Evolutionary conservation across 2,329 filamentous ascomycete species (phyloP), one percentile per base, ranked within the genome.

Genomic region (Xylaria sp.): DNA sequence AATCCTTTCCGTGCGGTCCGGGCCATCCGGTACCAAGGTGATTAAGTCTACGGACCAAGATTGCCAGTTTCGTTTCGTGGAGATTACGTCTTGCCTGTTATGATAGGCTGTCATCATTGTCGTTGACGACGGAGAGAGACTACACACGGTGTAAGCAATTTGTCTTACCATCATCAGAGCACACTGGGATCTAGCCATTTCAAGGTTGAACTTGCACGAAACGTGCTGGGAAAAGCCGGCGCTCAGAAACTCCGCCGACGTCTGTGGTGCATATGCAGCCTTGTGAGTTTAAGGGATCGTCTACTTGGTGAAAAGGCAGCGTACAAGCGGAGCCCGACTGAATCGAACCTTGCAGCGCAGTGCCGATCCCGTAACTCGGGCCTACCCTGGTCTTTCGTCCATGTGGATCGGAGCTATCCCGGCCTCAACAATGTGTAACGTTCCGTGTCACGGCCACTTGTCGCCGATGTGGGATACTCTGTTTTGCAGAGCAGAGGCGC

Each of bases 361-460:
- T 37, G 62, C 64, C 70, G 70, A 72, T 67, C 61, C 64, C 65
- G 54, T 50, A 63, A 64, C 54, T 62, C 65, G 67, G 70, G 58
- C 50, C 67, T 69, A 72, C 65, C 65, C 65, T 67, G 58, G 67
- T 41, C 69, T 58, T 63, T 66, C 31, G 44, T 37, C 39, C 20
- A 48, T 65, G 46, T 62, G 20, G 44, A 60, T 55, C 67, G 68
- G 60, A 68, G 60, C 58, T 23, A 56, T 61, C 59, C 70, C 68
- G 68, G 67, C 25, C 55, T 46, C 18, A 68, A 61, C 48, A 48
- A 51, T 44, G 50, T 69, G 70, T 60, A 72, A 65, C 70, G 65
- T 63, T 66, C 66, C 68, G 68, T 63, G 28, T 63, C 61, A 63
- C 54, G 46, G n/a, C n/a, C 39, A 48, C 37, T 34, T 55, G 31